These are phyloP conservation scores for Chrysosphaeria jannelii DNA, from an alignment of 2,329 filamentous ascomycete genomes.

Conservation along the genomic window DNA sequence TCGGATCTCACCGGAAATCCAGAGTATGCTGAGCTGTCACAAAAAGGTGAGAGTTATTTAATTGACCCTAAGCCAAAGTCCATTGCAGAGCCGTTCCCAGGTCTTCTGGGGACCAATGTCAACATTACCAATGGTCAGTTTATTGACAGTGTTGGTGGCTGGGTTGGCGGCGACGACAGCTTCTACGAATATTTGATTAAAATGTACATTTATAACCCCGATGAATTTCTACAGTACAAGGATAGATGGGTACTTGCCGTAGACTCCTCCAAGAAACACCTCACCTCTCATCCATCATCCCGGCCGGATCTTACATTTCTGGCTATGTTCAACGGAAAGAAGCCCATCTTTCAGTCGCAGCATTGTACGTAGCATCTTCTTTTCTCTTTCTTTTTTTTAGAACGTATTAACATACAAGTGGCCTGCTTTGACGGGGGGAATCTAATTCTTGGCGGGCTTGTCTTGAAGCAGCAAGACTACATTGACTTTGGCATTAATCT, in stretches of 20 bases:
- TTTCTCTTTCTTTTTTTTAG: background rate
- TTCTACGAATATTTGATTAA: conserved; percentile 84
- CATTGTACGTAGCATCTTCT: conserved; percentile 15
- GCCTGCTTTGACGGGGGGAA: conserved; percentile 66
- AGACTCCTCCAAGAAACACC: conserved; percentile 41
- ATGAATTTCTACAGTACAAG: conserved; percentile 30
- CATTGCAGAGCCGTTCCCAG: conserved; percentile 40
- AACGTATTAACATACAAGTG: conserved; percentile 12
- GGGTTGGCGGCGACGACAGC: conserved; percentile 48
- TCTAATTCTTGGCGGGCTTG: conserved; percentile 53
- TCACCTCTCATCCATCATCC: conserved; percentile 34
- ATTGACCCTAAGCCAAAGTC: conserved; percentile 26
- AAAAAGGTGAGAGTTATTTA: conserved; percentile 39
- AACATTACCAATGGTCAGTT: conserved; percentile 35
- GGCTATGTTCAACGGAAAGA: conserved; percentile 20
- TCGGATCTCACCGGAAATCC: conserved; percentile 41
- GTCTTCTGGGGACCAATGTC: conserved; percentile 39
- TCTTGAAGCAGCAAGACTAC: conserved; percentile 33
- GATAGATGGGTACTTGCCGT: conserved; percentile 49
- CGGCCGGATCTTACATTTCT: conserved; percentile 46
- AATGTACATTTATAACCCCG: conserved; percentile 56
- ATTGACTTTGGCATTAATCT: conserved; percentile 44
- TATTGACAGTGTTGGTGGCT: conserved; percentile 35
- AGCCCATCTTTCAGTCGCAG: conserved; percentile 14
- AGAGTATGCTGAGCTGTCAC: conserved; percentile 33